A percentile compares a stretch with the other conserved stretches of the same genome.
These are phyloP conservation scores for Lojkania enalia DNA, from an alignment of 2,329 filamentous ascomycete species.

Conservation along the genomic window DNA sequence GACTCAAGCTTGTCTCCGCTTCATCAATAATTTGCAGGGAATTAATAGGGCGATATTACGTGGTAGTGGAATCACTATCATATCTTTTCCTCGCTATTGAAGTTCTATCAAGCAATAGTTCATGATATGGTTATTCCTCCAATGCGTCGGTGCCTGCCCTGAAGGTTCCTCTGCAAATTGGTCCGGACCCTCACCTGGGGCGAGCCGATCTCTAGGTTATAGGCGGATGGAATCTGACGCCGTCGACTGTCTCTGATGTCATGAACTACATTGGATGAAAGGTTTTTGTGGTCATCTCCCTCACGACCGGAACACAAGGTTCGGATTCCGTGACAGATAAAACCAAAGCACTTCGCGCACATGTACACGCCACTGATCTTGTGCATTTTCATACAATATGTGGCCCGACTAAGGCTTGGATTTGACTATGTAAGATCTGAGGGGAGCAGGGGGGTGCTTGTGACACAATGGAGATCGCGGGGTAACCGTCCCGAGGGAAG, in stretches of 20 bases:
- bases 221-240: too few species aligned
- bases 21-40: constrained; percentile 20
- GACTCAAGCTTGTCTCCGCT: constrained; percentile 17
- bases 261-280: too few species aligned
- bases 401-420: constrained; percentile 3
- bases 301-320: too few species aligned
- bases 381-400: too few species aligned
- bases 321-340: too few species aligned
- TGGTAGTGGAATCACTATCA: background rate
- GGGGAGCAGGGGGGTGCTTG: constrained; percentile 14
- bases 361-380: too few species aligned
- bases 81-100: constrained; percentile 4
- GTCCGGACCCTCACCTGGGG: too few species aligned
- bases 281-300: too few species aligned
- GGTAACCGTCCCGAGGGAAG: constrained; percentile 25
- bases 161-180: too few species aligned
- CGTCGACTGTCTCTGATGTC: too few species aligned
- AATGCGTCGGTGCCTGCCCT: constrained; percentile 2
- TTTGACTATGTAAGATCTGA: constrained; percentile 13
- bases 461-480: constrained; percentile 29
- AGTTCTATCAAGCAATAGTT: constrained; percentile 2
- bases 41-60: constrained; percentile 16
- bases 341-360: too few species aligned
- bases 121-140: constrained; percentile 10
- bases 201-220: too few species aligned